Evolutionary conservation across 1,284 basidiomycete species (phyloP), one percentile per base, ranked within the genome.

Genomic region (Malassezia yamatoensis): DNA sequence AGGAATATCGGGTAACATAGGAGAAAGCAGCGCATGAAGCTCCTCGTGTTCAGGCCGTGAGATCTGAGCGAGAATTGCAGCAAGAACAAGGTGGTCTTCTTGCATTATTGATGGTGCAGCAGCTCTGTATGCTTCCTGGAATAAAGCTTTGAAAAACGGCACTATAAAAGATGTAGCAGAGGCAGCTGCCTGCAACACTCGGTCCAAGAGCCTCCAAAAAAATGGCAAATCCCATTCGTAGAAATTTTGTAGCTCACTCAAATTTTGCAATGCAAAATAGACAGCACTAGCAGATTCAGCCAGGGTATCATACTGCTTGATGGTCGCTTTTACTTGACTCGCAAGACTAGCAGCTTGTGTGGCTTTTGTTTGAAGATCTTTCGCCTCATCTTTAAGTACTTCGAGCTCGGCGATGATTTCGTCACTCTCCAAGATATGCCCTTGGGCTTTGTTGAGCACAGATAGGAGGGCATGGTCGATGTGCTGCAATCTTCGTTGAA

Each of bases 131-230:
- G 90, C 84, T 35, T 88, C 81, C 35, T 90, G 77, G 83, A 98
- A 98, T 12, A 99, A 81, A 67, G 96, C 90, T 56, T 85, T 84
- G 54, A 89, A 79, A n/a, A 99, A 79, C 51, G 93, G 87, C 29
- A 85, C 81, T 49, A 90, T 83, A 21, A 4, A 13, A 13, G 46
- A 20, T 10, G 15, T 36, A 13, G 9, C 45, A 15, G 34, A 36
- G 20, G 78, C 59, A 80, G 79, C 53, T 88, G 78, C 64, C 96
- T 87, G 85, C 8, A 98, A 81, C 53, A 96, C 84, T 65, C 86
- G 88, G 78, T 96, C 89, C 77, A 99, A 98, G 67, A 98, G 93
- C 74, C 96, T 90, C 59, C 96, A 83, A 85, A 98, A 99, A 80
- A 94, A 96, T 40, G 82, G 85, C 49, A 99, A 81, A 1, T 93